These are phyloP conservation scores for Dipteronia dyeriana DNA, from an alignment of 345 rosid genomes.

Conservation along the genomic window DNA sequence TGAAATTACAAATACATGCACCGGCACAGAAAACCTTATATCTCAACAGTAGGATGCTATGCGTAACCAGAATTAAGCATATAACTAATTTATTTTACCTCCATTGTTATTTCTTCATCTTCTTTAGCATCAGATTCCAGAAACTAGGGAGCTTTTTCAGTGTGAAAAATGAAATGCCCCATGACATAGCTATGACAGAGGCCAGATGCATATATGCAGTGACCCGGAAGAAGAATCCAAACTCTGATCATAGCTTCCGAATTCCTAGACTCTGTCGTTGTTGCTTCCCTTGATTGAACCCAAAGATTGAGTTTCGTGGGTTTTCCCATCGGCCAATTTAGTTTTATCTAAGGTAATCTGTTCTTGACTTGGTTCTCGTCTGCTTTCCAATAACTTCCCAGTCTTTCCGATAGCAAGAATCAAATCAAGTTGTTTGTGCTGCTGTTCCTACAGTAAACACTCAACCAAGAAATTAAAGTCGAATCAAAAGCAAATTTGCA, in stretches of 20 bases:
- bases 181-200: not conserved
- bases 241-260: conserved; percentile 21
- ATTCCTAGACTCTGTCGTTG: conserved; percentile 35
- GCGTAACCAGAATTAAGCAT: conserved; percentile 2
- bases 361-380: conserved; percentile 30
- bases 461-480: conserved; percentile 22
- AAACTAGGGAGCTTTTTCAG: not conserved
- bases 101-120: conserved; percentile 7
- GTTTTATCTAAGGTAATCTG: conserved; percentile 31
- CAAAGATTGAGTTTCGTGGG: conserved; percentile 29
- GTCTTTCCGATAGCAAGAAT: conserved; percentile 74
- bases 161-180: not conserved
- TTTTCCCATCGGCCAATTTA: conserved; percentile 31
- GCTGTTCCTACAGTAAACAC: conserved; percentile 70
- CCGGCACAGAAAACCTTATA: not conserved
- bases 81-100: conserved; percentile 1
- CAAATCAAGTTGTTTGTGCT: conserved; percentile 82
- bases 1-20: conserved; percentile 19
- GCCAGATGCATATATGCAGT: not conserved
- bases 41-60: conserved; percentile 10
- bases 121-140: conserved; percentile 13
- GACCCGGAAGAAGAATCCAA: not conserved
- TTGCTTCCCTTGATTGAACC: conserved; percentile 29
- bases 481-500: conserved; percentile 7
- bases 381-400: conserved; percentile 59